Conservation (phyloP, 2,329 filamentous ascomycete species). For the Ceratocystis colombiana region DNA sequence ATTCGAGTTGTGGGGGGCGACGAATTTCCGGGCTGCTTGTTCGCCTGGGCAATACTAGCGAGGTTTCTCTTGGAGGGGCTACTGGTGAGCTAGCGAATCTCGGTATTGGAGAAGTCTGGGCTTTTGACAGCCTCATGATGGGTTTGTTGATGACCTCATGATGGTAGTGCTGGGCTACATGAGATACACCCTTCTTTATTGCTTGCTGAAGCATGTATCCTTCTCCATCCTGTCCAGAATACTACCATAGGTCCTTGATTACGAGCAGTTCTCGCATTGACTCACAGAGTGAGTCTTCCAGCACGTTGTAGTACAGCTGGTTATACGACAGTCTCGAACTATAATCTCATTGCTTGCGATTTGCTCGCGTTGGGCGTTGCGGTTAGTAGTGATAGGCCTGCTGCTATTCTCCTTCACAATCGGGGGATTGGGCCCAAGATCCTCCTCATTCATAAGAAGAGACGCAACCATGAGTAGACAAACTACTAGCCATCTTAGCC, state of each 20-base stretch:
- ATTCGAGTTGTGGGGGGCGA: too few relatives aligned
- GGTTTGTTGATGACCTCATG: background rate
- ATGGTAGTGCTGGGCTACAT: background rate
- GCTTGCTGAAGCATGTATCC: background rate
- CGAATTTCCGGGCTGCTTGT: too few relatives aligned
- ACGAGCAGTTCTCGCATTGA: background rate
- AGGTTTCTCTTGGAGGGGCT: too few relatives aligned
- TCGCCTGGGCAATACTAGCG: too few relatives aligned
- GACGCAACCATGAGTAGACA: background rate
- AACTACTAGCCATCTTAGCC: background rate
- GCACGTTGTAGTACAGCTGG: background rate
- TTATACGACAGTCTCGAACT: background rate
- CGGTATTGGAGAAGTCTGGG: background rate
- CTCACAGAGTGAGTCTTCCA: background rate
- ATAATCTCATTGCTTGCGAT: background rate
- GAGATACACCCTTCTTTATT: background rate
- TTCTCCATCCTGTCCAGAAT: too few relatives aligned
- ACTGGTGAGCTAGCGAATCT: background rate
- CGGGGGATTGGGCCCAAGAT: background rate
- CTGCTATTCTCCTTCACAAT: background rate
- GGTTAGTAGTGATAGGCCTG: background rate
- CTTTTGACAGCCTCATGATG: background rate
- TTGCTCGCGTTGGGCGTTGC: background rate
- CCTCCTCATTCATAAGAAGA: background rate
- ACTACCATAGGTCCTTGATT: background rate